A percentile compares a stretch with the other conserved stretches of the same genome.
phyloP scores from a whole-genome alignment of 164 flowering plant genomes.

The Malania oleifera region DNA sequence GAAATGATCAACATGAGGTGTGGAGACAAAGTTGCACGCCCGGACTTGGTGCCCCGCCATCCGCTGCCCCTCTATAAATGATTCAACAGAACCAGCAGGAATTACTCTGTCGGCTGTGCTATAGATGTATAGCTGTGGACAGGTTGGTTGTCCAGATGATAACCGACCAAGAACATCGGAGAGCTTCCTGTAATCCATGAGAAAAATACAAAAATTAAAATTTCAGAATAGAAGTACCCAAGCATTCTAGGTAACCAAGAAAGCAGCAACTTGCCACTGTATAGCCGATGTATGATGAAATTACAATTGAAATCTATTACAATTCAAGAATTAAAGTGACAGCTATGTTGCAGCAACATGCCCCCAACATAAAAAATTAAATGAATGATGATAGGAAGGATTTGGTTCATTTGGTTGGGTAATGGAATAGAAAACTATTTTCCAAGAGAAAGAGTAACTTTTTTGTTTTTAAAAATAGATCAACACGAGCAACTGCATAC shows the following conservation, averaged over 20 bases:
- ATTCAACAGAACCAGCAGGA: conserved; percentile 74
- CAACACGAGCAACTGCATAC: too few relatives aligned
- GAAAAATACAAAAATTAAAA: background rate
- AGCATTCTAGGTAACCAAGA: background rate
- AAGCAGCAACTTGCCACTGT: too few relatives aligned
- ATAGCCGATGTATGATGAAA: too few relatives aligned
- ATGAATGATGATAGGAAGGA: too few relatives aligned
- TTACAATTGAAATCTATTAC: too few relatives aligned
- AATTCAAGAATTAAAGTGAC: too few relatives aligned
- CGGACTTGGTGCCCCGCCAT: conserved; percentile 76
- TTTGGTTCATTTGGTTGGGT: too few relatives aligned
- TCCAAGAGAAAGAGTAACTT: too few relatives aligned
- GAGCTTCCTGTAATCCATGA: conserved; percentile 64
- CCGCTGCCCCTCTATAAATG: conserved; percentile 76
- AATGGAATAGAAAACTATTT: too few relatives aligned
- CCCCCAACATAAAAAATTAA: too few relatives aligned
- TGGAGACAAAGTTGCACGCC: conserved; percentile 75
- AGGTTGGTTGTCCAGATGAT: conserved; percentile 67
- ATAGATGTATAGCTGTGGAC: conserved; percentile 83
- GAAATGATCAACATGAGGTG: conserved; percentile 98
- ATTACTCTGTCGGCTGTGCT: conserved; percentile 91
- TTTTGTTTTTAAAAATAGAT: too few relatives aligned
- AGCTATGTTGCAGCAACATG: too few relatives aligned
- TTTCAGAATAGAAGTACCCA: background rate
- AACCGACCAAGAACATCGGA: conserved; percentile 57